Evolutionary conservation across 2,329 filamentous ascomycete genomes (phyloP), one percentile per base, ranked within the genome.

Genomic region (Cryphonectria japonica): DNA sequence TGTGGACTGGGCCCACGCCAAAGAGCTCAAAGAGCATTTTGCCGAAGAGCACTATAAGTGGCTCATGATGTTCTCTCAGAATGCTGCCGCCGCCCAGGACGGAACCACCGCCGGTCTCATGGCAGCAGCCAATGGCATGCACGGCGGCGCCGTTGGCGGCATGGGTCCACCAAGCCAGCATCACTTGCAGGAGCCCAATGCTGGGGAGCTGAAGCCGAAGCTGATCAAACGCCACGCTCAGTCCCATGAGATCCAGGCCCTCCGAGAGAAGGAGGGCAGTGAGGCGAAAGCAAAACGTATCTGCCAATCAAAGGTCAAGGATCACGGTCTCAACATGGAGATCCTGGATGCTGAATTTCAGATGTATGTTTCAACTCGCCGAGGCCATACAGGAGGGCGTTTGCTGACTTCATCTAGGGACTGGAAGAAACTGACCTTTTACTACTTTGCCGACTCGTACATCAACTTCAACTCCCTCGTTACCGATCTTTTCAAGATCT

Each of bases 381-480:
- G 34, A 39, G 11, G 16, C 7, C 11, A 14, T 14, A 43, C 29
- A 22, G 19, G 9, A 43, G 43, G 29, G 5, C 13, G 61, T 41
- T 43, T 43, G 41, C 72, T 76, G 43, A 71, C 68, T 57, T 39
- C 62, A 57, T 60, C 29, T 76, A 98, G 95, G 91, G 96, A 99
- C 80, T 98, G 94, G 90, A 97, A 98, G 83, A 99, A 99, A 80
- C 85, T 99, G 69, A 99, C 97, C 0, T 98, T 98, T 82, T 99
- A 98, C 84, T 99, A 98, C 83, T 99, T 98, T 79, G 95, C 96
- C 68, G 95, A 98, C 78, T 91, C 94, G 0, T 99, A 99, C 80
- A 97, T 99, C 85, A 98, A 98, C 83, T 99, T 99, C 87, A 99
- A 99, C 80, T 93, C 94, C 2, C 89, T 99, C 22, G 96, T 99